Conservation (phyloP, 768 basidiomycete species). For the Calocybe cyanea region DNA sequence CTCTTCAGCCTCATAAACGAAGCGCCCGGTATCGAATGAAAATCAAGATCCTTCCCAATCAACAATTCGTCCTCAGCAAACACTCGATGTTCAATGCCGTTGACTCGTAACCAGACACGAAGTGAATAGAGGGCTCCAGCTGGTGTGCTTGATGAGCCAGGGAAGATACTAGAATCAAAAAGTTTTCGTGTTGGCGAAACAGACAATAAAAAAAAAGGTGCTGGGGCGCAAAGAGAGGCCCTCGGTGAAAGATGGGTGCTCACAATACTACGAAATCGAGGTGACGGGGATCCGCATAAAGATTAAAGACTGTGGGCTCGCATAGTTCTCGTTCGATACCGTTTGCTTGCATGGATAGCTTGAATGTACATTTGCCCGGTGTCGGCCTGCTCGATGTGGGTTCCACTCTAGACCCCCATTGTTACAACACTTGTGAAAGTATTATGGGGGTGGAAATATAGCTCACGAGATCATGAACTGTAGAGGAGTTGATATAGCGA, state of each 20-base stretch:
- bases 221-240: background rate
- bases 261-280: constrained; percentile 66
- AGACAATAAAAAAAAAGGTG: too few relatives aligned
- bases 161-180: constrained; percentile 63
- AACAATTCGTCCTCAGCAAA: constrained; percentile 65
- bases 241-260: constrained; percentile 16
- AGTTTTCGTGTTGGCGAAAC: too few relatives aligned
- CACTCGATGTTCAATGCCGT: constrained; percentile 56
- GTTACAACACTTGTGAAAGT: constrained; percentile 1
- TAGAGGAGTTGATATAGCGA: constrained; percentile 38
- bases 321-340: constrained; percentile 52
- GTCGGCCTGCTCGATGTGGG: constrained; percentile 35
- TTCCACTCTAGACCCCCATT: constrained; percentile 35
- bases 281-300: constrained; percentile 49
- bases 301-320: constrained; percentile 40
- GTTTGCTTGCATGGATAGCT: constrained; percentile 50
- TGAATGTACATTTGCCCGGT: constrained; percentile 48
- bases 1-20: constrained; percentile 49
- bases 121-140: constrained; percentile 51
- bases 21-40: constrained; percentile 51
- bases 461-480: constrained; percentile 53
- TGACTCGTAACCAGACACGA: constrained; percentile 61
- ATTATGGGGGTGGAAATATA: background rate
- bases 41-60: constrained; percentile 66
- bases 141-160: constrained; percentile 54